Conservation (phyloP, 179 eudicot species). For the Beta corolliflora region DNA sequence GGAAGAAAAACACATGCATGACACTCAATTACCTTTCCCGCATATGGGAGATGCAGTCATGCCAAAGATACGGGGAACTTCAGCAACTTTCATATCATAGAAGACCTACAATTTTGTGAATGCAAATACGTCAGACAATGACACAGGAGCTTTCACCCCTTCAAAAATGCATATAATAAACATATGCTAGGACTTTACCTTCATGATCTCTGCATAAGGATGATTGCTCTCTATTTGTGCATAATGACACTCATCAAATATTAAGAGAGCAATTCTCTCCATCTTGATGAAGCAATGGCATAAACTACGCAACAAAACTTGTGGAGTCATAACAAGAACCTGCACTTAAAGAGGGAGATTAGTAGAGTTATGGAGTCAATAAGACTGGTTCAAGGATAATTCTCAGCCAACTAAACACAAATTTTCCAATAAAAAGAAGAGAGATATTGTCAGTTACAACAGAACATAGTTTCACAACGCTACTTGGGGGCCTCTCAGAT, state of each 20-base stretch:
- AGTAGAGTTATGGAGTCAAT: neutral
- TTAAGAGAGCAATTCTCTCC: constrained; percentile 73
- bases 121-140: neutral
- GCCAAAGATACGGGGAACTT: constrained; percentile 93
- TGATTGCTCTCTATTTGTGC: constrained; percentile 93
- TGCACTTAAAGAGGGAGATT: constrained; percentile 25
- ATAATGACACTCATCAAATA: constrained; percentile 98
- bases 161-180: constrained; percentile 13
- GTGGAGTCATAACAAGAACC: constrained; percentile 99
- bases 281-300: constrained; percentile 88
- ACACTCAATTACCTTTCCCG: constrained; percentile 73
- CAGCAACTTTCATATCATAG: constrained; percentile 47
- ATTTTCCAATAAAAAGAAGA: too few species aligned
- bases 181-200: constrained; percentile 43
- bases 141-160: neutral
- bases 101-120: constrained; percentile 57
- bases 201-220: constrained; percentile 99
- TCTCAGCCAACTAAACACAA: too few species aligned
- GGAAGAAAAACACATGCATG: neutral
- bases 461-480: too few species aligned
- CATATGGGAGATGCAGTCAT: constrained; percentile 96
- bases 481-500: too few species aligned
- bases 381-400: too few species aligned
- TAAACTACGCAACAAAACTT: constrained; percentile 57
- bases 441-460: too few species aligned